Percentiles rank a stretch among this genome's conserved stretches.
phyloP scores from a whole-genome alignment of 1,284 basidiomycete genomes.

The Athelia sp. region DNA sequence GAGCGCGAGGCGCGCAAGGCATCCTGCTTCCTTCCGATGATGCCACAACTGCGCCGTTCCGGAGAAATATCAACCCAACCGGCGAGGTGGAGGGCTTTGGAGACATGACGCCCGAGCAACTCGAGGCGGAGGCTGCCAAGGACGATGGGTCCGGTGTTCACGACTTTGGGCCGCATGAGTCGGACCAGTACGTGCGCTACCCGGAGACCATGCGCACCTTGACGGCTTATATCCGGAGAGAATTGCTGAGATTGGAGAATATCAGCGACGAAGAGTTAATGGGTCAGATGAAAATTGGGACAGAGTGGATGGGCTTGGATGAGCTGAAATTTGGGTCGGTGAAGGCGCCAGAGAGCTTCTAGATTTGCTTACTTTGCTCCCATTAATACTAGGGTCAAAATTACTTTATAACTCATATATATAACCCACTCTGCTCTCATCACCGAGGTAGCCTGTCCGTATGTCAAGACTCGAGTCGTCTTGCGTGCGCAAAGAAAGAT shows the following conservation, averaged over 20 bases:
- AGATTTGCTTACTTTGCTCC: no score
- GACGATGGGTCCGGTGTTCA: conserved; percentile 72
- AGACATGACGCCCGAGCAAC: conserved; percentile 40
- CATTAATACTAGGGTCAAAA: no score
- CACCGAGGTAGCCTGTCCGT: no score
- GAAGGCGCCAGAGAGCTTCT: background rate
- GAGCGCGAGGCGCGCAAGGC: conserved; percentile 67
- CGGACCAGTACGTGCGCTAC: conserved; percentile 67
- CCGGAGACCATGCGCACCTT: conserved; percentile 74
- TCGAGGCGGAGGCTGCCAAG: conserved; percentile 49
- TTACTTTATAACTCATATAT: no score
- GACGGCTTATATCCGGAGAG: conserved; percentile 75
- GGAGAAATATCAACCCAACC: conserved; percentile 62
- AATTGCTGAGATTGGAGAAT: conserved; percentile 69
- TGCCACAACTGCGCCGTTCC: conserved; percentile 28
- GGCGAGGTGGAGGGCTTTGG: conserved; percentile 53
- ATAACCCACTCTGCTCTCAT: no score
- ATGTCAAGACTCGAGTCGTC: no score
- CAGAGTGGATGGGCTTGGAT: background rate
- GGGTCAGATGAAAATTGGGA: conserved; percentile 6
- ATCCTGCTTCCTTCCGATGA: conserved; percentile 42
- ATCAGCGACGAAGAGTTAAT: conserved; percentile 72
- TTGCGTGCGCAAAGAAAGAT: no score
- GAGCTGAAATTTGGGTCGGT: background rate
- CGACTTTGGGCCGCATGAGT: conserved; percentile 58